A percentile compares a stretch with the other conserved stretches of the same genome.
Evolutionary conservation across 2,329 filamentous ascomycete genomes (phyloP).

Genomic region (Zymoseptoria passerinii): DNA sequence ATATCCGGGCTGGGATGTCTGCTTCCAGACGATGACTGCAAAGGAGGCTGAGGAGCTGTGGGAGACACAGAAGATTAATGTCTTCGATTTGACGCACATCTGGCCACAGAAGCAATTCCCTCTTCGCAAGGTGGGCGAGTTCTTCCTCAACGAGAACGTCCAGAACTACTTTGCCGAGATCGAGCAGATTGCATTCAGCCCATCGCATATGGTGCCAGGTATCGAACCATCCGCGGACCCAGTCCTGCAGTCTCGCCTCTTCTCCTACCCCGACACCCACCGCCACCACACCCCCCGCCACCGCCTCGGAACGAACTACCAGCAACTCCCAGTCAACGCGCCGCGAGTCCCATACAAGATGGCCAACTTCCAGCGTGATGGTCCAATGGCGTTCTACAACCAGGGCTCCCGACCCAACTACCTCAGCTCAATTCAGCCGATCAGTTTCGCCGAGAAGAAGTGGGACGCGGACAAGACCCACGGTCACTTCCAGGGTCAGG

Average conservation of each 20-base stretch:
- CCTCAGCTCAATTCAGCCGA: conserved; percentile 45
- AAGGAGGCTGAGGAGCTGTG: conserved; percentile 45
- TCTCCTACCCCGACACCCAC: conserved; percentile 62
- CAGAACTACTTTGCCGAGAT: conserved; percentile 58
- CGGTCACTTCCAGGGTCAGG: conserved; percentile 42
- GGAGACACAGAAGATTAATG: conserved; percentile 48
- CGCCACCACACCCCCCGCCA: conserved; percentile 54
- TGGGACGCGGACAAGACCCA: conserved; percentile 44
- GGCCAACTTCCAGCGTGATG: conserved; percentile 64
- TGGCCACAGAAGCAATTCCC: conserved; percentile 48
- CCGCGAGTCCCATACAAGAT: conserved; percentile 49
- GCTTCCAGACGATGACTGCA: conserved; percentile 45
- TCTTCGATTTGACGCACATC: conserved; percentile 48
- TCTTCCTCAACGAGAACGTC: conserved; percentile 47
- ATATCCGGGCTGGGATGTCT: conserved; percentile 45
- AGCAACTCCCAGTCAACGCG: conserved; percentile 49
- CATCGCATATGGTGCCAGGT: conserved; percentile 58
- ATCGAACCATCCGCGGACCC: conserved; percentile 63
- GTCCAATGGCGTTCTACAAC: conserved; percentile 60
- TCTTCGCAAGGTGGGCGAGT: conserved; percentile 46
- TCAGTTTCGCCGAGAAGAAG: conserved; percentile 39
- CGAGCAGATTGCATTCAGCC: conserved; percentile 62
- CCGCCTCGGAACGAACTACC: conserved; percentile 50
- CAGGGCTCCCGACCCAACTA: conserved; percentile 53
- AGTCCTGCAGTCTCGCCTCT: conserved; percentile 60